phyloP scores from a whole-genome alignment of 1,284 basidiomycete species.

The Ceratobasidium sp. region DNA sequence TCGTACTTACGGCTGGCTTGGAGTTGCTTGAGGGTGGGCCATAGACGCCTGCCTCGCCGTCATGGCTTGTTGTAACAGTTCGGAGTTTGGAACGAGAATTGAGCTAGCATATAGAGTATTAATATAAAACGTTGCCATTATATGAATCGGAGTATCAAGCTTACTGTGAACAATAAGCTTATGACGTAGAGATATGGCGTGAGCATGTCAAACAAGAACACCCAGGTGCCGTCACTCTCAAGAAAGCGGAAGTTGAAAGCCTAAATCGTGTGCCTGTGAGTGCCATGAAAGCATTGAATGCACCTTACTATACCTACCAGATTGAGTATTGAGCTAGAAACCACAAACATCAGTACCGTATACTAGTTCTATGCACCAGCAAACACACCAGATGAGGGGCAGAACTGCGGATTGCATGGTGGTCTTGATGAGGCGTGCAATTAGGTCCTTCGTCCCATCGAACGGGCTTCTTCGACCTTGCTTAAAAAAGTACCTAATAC shows the following conservation, averaged over 20 bases:
- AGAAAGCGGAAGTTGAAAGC: conserved; percentile 14
- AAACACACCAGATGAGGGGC: conserved; percentile 19
- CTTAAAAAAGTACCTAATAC: conserved; percentile 11
- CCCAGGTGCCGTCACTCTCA: neutral
- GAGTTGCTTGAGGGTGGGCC: neutral
- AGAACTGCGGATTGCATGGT: conserved; percentile 36
- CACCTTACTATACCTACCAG: neutral
- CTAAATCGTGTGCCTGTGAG: neutral
- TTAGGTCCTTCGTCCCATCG: conserved; percentile 16
- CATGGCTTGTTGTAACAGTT: neutral
- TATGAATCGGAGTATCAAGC: neutral
- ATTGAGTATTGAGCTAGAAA: conserved; percentile 6
- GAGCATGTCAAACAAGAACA: conserved; percentile 16
- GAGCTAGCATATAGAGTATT: conserved; percentile 1
- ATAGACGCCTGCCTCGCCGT: neutral
- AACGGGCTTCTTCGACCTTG: neutral
- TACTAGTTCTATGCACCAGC: neutral
- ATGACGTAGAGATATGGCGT: conserved; percentile 28
- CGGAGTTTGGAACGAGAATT: conserved; percentile 10
- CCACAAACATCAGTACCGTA: neutral
- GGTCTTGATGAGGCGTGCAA: conserved; percentile 12
- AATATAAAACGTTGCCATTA: neutral
- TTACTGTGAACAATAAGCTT: conserved; percentile 23
- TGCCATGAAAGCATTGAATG: neutral
- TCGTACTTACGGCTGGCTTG: neutral